Conservation (phyloP, 768 basidiomycete species). For the Neoboletus subvelutipes region DNA sequence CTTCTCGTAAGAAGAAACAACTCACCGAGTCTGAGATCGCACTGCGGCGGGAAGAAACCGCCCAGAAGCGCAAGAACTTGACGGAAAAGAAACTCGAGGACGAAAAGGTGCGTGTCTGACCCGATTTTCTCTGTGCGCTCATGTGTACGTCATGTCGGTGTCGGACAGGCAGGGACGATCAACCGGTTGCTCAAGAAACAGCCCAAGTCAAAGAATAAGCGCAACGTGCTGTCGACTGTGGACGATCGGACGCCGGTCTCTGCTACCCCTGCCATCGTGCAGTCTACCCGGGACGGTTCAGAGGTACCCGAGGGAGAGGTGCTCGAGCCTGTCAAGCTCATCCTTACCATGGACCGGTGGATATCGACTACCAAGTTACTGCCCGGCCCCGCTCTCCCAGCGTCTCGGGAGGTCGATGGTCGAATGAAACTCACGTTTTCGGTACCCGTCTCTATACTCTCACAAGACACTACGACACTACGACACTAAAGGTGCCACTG, state of each 20-base stretch:
- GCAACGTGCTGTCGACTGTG: slow-evolving; percentile 47
- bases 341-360: slow-evolving; percentile 71
- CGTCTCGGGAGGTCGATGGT: slow-evolving; percentile 2
- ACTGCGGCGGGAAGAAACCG: slow-evolving; percentile 74
- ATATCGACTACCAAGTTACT: slow-evolving; percentile 51
- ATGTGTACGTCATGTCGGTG: neutral
- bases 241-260: slow-evolving; percentile 43
- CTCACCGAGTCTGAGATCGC: slow-evolving; percentile 74
- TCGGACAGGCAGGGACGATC: slow-evolving; percentile 74
- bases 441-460: slow-evolving; percentile 42
- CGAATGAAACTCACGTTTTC: slow-evolving; percentile 53
- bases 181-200: slow-evolving; percentile 88
- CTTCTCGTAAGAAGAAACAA: slow-evolving; percentile 47
- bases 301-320: slow-evolving; percentile 41
- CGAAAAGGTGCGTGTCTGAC: slow-evolving; percentile 49
- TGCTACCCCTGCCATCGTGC: slow-evolving; percentile 29
- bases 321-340: slow-evolving; percentile 37
- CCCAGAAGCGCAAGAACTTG: slow-evolving; percentile 76
- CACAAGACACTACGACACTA: slow-evolving; percentile 1
- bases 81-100: neutral
- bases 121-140: neutral
- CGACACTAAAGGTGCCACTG: slow-evolving; percentile 9
- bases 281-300: slow-evolving; percentile 31
- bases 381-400: slow-evolving; percentile 2
- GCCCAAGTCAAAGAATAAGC: slow-evolving; percentile 62